These are phyloP conservation scores for Triticum dicoccoides DNA, from an alignment of 176 grass and related monocot species.

Conservation along the genomic window DNA sequence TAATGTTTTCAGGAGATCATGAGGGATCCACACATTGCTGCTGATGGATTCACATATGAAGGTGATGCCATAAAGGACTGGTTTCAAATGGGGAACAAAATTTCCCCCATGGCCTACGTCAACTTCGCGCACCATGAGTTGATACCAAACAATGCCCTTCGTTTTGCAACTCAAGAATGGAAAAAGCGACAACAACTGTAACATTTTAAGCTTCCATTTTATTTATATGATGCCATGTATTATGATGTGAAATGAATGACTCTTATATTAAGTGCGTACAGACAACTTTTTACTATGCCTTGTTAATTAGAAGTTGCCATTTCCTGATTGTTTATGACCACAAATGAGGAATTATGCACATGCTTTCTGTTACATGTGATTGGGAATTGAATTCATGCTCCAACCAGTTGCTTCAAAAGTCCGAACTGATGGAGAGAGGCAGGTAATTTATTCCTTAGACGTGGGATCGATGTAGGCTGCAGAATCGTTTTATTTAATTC, in stretches of 20 bases:
- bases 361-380: background rate
- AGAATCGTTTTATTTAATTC: too few relatives aligned
- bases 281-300: too few relatives aligned
- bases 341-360: too few relatives aligned
- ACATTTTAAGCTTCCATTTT: background rate
- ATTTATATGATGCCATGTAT: background rate
- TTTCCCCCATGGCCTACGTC: slow-evolving; percentile 43
- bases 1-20: slow-evolving; percentile 43
- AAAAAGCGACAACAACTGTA: background rate
- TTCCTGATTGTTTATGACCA: too few relatives aligned
- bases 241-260: slow-evolving; percentile 14
- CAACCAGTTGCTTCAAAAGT: too few relatives aligned
- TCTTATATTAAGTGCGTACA: too few relatives aligned
- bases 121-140: slow-evolving; percentile 35
- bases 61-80: slow-evolving; percentile 45
- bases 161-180: slow-evolving; percentile 42
- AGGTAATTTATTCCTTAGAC: too few relatives aligned
- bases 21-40: slow-evolving; percentile 50
- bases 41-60: slow-evolving; percentile 63
- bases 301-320: too few relatives aligned
- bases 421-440: too few relatives aligned
- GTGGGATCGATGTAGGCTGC: too few relatives aligned
- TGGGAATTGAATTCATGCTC: background rate
- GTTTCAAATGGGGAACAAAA: slow-evolving; percentile 37
- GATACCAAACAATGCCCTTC: slow-evolving; percentile 44